Conservation (phyloP, 306 rosid genomes). For the Vachellia pachyceras region DNA sequence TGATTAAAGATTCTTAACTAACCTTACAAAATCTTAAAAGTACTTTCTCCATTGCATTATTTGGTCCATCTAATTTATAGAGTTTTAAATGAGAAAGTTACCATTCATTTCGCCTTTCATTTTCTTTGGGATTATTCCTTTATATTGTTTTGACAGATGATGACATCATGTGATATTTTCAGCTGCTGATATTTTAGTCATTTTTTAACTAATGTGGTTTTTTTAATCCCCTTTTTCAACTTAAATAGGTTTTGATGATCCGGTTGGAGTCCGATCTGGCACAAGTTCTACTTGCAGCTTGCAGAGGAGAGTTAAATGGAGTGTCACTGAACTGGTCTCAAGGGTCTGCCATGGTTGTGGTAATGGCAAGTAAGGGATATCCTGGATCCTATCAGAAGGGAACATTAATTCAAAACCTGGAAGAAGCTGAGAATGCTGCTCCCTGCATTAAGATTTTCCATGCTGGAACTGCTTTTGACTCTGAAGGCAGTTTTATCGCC, state of each 20-base stretch:
- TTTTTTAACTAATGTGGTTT: background rate
- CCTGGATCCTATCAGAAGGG: slow-evolving; percentile 92
- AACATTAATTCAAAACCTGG: slow-evolving; percentile 74
- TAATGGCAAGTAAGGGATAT: slow-evolving; percentile 97
- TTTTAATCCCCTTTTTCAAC: slow-evolving; percentile 24
- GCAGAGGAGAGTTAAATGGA: slow-evolving; percentile 82
- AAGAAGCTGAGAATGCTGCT: slow-evolving; percentile 76
- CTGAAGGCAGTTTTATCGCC: slow-evolving; percentile 74
- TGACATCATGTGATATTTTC: background rate
- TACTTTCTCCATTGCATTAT: background rate
- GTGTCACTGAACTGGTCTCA: slow-evolving; percentile 86
- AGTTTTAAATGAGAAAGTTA: background rate
- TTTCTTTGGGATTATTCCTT: background rate
- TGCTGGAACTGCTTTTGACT: slow-evolving; percentile 85
- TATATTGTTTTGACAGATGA: background rate
- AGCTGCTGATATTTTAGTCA: slow-evolving; percentile 27
- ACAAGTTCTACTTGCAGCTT: slow-evolving; percentile 90
- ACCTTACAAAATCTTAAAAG: background rate
- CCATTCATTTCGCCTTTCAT: background rate
- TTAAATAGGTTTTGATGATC: slow-evolving; percentile 83
- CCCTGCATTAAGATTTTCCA: slow-evolving; percentile 85
- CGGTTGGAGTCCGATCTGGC: slow-evolving; percentile 90
- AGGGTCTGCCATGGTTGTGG: slow-evolving; percentile 95
- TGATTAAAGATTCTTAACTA: background rate
- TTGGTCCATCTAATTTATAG: background rate